phyloP scores from a whole-genome alignment of 2,329 filamentous ascomycete genomes.

The Pestalotiopsis sp. region DNA sequence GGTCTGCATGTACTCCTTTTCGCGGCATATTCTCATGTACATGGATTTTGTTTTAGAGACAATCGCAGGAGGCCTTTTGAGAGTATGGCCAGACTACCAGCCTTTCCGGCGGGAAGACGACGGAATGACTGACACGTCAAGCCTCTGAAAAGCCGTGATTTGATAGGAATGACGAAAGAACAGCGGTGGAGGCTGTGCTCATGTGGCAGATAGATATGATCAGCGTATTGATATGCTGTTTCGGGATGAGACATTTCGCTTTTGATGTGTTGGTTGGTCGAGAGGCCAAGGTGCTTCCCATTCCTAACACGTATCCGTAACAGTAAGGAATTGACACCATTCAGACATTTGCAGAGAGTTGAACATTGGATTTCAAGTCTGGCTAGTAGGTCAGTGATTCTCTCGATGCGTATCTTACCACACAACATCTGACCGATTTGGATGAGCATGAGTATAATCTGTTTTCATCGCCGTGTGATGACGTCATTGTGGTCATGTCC shows the following conservation, averaged over 20 bases:
- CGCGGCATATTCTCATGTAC: background rate
- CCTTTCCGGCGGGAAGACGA: background rate
- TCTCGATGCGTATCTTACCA: too few relatives aligned
- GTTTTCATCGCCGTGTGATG: too few relatives aligned
- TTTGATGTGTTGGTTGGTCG: too few relatives aligned
- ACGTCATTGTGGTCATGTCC: too few relatives aligned
- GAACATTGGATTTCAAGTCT: too few relatives aligned
- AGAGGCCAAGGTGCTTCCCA: too few relatives aligned
- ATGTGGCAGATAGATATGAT: constrained; percentile 2
- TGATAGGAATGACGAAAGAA: constrained; percentile 8
- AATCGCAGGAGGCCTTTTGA: background rate
- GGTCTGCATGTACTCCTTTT: background rate
- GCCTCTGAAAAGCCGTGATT: background rate
- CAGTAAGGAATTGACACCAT: too few relatives aligned
- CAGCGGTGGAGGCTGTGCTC: constrained; percentile 5
- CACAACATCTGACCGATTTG: too few relatives aligned
- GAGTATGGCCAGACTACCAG: background rate
- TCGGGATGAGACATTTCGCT: background rate
- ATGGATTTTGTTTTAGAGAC: background rate
- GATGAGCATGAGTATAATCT: too few relatives aligned
- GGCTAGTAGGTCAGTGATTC: too few relatives aligned
- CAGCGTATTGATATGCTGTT: constrained; percentile 3
- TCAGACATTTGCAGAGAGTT: too few relatives aligned
- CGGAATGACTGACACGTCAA: background rate
- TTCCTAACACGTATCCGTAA: too few relatives aligned